A percentile compares a stretch with the other conserved stretches of the same genome.
Evolutionary conservation across 305 asterid genomes (phyloP).

Genomic region (Fraxinus angustifolia): DNA sequence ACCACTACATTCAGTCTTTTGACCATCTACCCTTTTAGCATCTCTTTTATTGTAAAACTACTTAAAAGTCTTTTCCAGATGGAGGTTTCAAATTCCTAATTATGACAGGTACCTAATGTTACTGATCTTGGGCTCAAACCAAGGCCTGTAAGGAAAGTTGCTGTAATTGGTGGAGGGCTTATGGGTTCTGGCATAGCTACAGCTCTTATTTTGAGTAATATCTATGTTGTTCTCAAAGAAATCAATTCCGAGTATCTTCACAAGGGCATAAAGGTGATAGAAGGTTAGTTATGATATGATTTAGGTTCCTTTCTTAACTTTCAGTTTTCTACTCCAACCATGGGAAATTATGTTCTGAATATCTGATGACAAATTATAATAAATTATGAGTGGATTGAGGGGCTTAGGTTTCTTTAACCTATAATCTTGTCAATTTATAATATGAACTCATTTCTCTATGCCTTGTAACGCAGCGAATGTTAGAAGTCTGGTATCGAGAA

Average conservation of each 20-base stretch:
- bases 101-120: constrained; percentile 73
- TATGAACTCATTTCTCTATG: constrained; percentile 18
- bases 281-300: constrained; percentile 50
- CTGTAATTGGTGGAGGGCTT: constrained; percentile 92
- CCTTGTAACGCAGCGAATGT: constrained; percentile 58
- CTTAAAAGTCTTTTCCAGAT: not conserved
- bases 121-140: constrained; percentile 88
- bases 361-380: constrained; percentile 17
- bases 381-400: not conserved
- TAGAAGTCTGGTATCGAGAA: constrained; percentile 65
- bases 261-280: constrained; percentile 70
- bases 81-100: constrained; percentile 12
- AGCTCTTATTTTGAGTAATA: constrained; percentile 60
- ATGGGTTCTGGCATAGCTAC: constrained; percentile 99
- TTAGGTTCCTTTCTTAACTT: constrained; percentile 5
- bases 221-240: constrained; percentile 75
- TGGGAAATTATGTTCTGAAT: not conserved
- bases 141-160: constrained; percentile 72
- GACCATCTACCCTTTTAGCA: not conserved
- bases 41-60: constrained; percentile 7
- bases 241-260: constrained; percentile 74
- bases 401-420: constrained; percentile 11
- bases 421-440: constrained; percentile 13
- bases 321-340: constrained; percentile 16
- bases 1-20: not conserved